A percentile compares a stretch with the other conserved stretches of the same genome.
Evolutionary conservation across 352 stramenopile genomes (phyloP).

Genomic region (Phytophthora pisi): DNA sequence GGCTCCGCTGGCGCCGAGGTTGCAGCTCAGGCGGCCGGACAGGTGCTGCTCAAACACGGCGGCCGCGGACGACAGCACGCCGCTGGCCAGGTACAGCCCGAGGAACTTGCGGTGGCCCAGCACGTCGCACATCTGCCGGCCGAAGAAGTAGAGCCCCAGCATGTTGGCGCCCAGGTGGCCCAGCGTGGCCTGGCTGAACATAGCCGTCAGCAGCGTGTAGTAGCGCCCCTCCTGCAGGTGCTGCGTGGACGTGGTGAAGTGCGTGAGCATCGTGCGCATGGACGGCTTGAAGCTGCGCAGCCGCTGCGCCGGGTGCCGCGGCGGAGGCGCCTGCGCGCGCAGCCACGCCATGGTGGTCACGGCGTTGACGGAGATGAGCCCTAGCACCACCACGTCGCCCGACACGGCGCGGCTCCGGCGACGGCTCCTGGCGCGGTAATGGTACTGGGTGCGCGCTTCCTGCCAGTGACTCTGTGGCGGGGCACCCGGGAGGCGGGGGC

Average conservation of each 20-base stretch:
- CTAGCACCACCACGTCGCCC: slow-evolving; percentile 54
- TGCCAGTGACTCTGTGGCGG: slow-evolving; percentile 14
- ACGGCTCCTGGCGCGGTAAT: slow-evolving; percentile 32
- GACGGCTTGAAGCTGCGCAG: slow-evolving; percentile 35
- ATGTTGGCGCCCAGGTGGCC: slow-evolving; percentile 75
- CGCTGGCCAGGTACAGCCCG: slow-evolving; percentile 73
- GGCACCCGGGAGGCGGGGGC: slow-evolving; percentile 13
- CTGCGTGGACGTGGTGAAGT: slow-evolving; percentile 80
- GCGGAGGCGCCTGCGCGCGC: slow-evolving; percentile 47
- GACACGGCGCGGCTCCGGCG: slow-evolving; percentile 29
- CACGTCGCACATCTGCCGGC: slow-evolving; percentile 69
- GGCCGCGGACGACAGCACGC: slow-evolving; percentile 64
- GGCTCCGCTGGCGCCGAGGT: slow-evolving; percentile 74
- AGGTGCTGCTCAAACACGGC: slow-evolving; percentile 67
- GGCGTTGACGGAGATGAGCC: slow-evolving; percentile 63
- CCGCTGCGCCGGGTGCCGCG: slow-evolving; percentile 33
- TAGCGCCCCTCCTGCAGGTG: slow-evolving; percentile 67
- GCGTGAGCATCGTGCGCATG: slow-evolving; percentile 64
- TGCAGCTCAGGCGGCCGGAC: slow-evolving; percentile 49
- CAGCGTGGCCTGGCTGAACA: slow-evolving; percentile 71
- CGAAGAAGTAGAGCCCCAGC: slow-evolving; percentile 82
- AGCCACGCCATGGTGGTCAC: slow-evolving; percentile 69
- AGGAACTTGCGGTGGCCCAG: slow-evolving; percentile 73
- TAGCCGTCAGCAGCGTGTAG: slow-evolving; percentile 76
- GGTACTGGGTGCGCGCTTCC: slow-evolving; percentile 30